Evolutionary conservation across 1,284 basidiomycete species (phyloP).

Genomic region (Moniliophthora roreri): DNA sequence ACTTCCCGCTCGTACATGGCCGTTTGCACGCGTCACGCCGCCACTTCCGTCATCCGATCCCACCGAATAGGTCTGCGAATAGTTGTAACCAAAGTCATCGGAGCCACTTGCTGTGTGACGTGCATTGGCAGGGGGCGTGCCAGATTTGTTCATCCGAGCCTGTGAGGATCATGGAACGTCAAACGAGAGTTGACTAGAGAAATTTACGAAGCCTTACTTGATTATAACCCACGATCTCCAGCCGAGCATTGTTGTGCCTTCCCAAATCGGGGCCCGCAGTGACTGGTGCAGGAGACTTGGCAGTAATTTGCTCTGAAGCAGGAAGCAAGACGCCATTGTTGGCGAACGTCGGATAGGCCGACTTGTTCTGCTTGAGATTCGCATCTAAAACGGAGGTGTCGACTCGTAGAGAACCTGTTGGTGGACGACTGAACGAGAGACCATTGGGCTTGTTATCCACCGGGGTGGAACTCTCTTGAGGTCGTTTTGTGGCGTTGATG

Average conservation of each 20-base stretch:
- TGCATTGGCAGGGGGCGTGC: constrained; percentile 44
- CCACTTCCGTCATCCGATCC: constrained; percentile 37
- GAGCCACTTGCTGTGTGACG: constrained; percentile 74
- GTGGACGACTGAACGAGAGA: constrained; percentile 61
- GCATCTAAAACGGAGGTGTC: constrained; percentile 68
- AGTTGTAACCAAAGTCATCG: constrained; percentile 58
- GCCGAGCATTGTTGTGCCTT: constrained; percentile 62
- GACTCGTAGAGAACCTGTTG: constrained; percentile 65
- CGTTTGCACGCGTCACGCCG: constrained; percentile 45
- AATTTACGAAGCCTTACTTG: constrained; percentile 48
- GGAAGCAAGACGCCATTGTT: constrained; percentile 70
- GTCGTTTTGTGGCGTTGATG: constrained; percentile 67
- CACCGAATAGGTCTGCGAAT: constrained; percentile 50
- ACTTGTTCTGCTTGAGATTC: constrained; percentile 76
- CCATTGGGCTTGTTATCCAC: constrained; percentile 41
- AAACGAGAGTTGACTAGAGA: constrained; percentile 6
- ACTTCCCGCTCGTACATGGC: constrained; percentile 73
- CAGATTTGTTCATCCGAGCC: constrained; percentile 52
- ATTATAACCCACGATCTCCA: constrained; percentile 70
- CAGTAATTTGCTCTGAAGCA: constrained; percentile 55
- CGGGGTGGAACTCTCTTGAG: constrained; percentile 49
- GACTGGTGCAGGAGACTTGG: constrained; percentile 73
- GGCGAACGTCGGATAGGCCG: constrained; percentile 75
- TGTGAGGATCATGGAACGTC: constrained; percentile 17
- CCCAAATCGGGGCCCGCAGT: constrained; percentile 82